Conservation (phyloP, 495 filamentous ascomycete genomes). For the Chaetomium fimeti region DNA sequence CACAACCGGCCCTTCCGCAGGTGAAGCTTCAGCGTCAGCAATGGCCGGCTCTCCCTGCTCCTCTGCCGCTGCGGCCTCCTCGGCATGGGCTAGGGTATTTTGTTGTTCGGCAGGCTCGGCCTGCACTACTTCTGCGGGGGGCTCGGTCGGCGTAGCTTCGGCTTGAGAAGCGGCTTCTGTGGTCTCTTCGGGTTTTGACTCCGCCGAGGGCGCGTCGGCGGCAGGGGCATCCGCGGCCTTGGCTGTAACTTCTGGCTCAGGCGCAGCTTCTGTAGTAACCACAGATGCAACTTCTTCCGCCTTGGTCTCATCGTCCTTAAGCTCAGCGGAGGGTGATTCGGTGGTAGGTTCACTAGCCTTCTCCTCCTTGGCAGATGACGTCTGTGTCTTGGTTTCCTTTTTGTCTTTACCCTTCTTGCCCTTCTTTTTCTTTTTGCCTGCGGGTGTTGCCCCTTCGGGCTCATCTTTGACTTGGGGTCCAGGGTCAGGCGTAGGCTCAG, state of each 20-base stretch:
- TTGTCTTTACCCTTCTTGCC: conserved; percentile 34
- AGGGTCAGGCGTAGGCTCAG: conserved; percentile 17
- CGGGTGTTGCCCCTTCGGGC: conserved; percentile 13
- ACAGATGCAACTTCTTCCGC: conserved; percentile 16
- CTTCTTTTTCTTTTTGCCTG: conserved; percentile 30
- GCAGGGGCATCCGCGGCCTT: conserved; percentile 10
- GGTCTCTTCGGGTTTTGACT: background rate
- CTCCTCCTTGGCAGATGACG: conserved; percentile 18
- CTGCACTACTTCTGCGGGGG: conserved; percentile 7
- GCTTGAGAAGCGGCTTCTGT: conserved; percentile 5
- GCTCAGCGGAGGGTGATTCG: conserved; percentile 7
- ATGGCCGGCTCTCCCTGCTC: conserved; percentile 7
- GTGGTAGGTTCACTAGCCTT: conserved; percentile 13
- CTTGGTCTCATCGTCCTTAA: conserved; percentile 20
- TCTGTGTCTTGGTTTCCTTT: conserved; percentile 20
- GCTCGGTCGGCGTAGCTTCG: conserved; percentile 14
- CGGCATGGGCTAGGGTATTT: background rate
- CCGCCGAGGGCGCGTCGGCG: background rate
- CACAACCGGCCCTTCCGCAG: background rate
- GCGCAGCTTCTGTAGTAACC: conserved; percentile 14
- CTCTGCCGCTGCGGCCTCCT: conserved; percentile 14
- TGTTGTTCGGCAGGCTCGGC: background rate
- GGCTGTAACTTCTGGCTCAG: conserved; percentile 5
- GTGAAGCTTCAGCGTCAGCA: conserved; percentile 10
- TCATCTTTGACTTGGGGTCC: conserved; percentile 24